A percentile compares a stretch with the other conserved stretches of the same genome.
phyloP scores from a whole-genome alignment of 441 rosid genomes.

The Mallotus japonicus region DNA sequence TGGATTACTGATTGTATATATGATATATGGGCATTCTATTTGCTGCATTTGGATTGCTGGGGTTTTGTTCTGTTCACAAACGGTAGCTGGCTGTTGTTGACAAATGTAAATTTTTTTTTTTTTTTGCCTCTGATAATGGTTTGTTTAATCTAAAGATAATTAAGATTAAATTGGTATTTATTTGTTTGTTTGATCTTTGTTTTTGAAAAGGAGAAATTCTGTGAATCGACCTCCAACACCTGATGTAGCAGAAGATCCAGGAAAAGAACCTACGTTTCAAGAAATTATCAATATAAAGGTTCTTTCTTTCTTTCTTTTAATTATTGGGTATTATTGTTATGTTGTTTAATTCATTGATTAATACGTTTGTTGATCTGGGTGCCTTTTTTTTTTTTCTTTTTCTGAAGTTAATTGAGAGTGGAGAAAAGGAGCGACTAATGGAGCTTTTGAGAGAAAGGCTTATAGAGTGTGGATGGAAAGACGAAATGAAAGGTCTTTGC shows the following conservation, averaged over 20 bases:
- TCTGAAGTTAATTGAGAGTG: slow-evolving; percentile 68
- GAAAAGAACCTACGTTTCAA: slow-evolving; percentile 55
- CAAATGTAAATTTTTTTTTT: slow-evolving; percentile 17
- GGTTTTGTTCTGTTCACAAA: too few species aligned
- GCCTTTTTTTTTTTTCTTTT: neutral
- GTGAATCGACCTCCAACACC: slow-evolving; percentile 80
- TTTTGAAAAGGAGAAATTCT: slow-evolving; percentile 52
- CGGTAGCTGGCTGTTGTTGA: neutral
- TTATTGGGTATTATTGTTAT: too few species aligned
- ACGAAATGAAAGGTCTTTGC: slow-evolving; percentile 84
- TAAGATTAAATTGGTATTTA: neutral
- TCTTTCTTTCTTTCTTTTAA: neutral
- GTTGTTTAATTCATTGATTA: neutral
- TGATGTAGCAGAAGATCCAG: slow-evolving; percentile 45
- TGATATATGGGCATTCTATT: too few species aligned
- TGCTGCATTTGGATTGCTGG: neutral
- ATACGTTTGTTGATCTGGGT: neutral
- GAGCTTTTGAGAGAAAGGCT: slow-evolving; percentile 84
- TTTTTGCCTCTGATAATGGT: neutral
- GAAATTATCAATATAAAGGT: slow-evolving; percentile 82
- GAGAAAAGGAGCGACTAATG: slow-evolving; percentile 79
- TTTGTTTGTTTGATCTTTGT: neutral
- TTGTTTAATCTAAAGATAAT: neutral
- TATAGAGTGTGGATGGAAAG: slow-evolving; percentile 89
- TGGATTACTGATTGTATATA: too few species aligned